Evolutionary conservation across 257 asterid species (phyloP), one percentile per base, ranked within the genome.

Genomic region (Craterostigma plantagineum): DNA sequence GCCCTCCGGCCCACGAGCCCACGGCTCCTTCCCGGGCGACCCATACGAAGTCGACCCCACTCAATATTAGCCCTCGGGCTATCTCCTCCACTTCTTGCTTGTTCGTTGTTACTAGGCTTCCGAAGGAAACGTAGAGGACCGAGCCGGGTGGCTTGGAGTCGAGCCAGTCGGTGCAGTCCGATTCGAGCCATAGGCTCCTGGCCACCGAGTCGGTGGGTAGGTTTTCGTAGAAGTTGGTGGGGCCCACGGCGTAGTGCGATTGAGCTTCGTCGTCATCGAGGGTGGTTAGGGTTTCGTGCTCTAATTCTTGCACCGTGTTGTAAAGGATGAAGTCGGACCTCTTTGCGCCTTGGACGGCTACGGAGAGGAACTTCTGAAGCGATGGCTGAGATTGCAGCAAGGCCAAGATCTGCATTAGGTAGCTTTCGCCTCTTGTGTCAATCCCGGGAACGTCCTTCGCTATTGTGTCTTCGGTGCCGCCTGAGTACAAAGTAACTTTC

Each of bases 291-390:
- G 66, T 55, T 1, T 59, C 47, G 1, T 52, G 39, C 57, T 77
- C 93, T 16, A 77, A 61, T 46, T 77, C 91, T 17, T 64, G 55
- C 4, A 81, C 63, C 0, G 86, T 74, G 71, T 81, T 81, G 15
- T 63, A 75, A 10, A 77, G 36, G 42, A 77, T 53, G 7, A 77
- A 61, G 50, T 81, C 80, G 0, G 81, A 71, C 5, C 50, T 64
- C 43, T 57, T 63, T 0, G 67, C 66, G 18, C 49, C 65, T 9
- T 35, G 42, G 14, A 71, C 69, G 2, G 70, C 62, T n/a, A 9
- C 33, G 53, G 14, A 43, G 6, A 62, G 16, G 0, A 46, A 16
- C 16, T 56, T 37, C 34, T 17, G 54, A 14, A 70, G 48, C 41
- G 54, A 54, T 0, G 76, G 45, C 30, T 23, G 30, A 2, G 30